These are phyloP conservation scores for Neurospora tetrasperma DNA, from an alignment of 495 filamentous ascomycete species.

Conservation along the genomic window DNA sequence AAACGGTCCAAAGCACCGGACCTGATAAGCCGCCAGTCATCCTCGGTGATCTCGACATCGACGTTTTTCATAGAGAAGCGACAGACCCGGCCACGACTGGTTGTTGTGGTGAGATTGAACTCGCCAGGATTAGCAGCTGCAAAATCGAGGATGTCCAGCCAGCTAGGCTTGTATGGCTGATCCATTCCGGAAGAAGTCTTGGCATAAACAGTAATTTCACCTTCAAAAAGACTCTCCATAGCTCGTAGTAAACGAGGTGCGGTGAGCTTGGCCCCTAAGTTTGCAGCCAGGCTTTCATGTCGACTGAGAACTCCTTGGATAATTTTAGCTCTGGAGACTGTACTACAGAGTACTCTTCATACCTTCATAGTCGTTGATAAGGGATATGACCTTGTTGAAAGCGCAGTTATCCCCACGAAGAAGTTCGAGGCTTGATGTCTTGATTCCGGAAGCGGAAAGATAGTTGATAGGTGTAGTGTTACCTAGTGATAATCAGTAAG, in stretches of 20 bases:
- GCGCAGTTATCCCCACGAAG: slow-evolving; percentile 35
- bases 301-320: slow-evolving; percentile 60
- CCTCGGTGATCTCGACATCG: slow-evolving; percentile 76
- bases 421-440: slow-evolving; percentile 28
- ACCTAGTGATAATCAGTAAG: slow-evolving; percentile 13
- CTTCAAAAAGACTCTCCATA: slow-evolving; percentile 78
- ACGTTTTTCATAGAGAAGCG: slow-evolving; percentile 74
- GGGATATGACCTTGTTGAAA: slow-evolving; percentile 42
- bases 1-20: slow-evolving; percentile 77
- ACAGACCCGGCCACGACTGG: slow-evolving; percentile 54
- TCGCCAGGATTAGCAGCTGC: slow-evolving; percentile 70
- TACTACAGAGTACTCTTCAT: not conserved
- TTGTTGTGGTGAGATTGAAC: slow-evolving; percentile 60
- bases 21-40: slow-evolving; percentile 72
- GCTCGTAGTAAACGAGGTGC: slow-evolving; percentile 75
- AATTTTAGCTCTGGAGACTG: slow-evolving; percentile 2
- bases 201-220: slow-evolving; percentile 55
- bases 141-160: slow-evolving; percentile 80
- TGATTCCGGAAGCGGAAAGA: slow-evolving; percentile 33
- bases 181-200: slow-evolving; percentile 41
- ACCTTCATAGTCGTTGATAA: slow-evolving; percentile 69
- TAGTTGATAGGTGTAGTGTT: slow-evolving; percentile 71
- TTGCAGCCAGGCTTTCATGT: slow-evolving; percentile 76
- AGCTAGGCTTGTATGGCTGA: slow-evolving; percentile 43
- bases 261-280: slow-evolving; percentile 72